Base-by-base conservation (phyloP, 495 filamentous ascomycete species). In the Aspergillus biplanus region DNA sequence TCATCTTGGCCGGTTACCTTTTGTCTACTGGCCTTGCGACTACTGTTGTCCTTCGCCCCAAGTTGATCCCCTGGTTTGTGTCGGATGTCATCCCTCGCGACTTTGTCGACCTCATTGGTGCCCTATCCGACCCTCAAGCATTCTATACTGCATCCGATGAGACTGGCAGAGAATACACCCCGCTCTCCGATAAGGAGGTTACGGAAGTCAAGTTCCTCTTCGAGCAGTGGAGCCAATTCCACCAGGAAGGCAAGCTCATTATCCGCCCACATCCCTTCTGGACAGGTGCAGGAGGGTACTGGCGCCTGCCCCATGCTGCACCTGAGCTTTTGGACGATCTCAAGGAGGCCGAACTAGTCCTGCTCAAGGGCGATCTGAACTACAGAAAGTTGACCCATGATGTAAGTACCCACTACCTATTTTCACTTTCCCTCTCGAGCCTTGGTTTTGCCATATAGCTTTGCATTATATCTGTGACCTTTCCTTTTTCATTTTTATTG, bases 281-380 rank as follows among this genome's bases (percentile, higher is more conserved):
- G 95, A 98, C 96, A 1, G 82, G 87, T 33, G 86, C 86, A 0
- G 90, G 90, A 0, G 88, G 89, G 59, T 99, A 87, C 76, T 97
- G 95, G 94, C 84, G 93, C 44, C 72, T 99, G 53, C 92, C 93
- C 0, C 75, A 80, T 6, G 78, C 80, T 35, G 91, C 85, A 1
- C 81, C 85, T n/a, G 79, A 82, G 15, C 75, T 98, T 35, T 85
- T 86, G 56, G 84, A 90, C 6, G 93, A 97, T 67, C 75, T 98
- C n/a, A 86, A 92, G 77, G 77, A 86, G 63, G 89, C 87, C 63
- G 92, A 97, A 72, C 79, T 98, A n/a, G 92, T 97, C 1, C 85
- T 98, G 27, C 97, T 97, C 80, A 99, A 99, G 80, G 95, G 95
- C 7, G 95, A 99, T 77, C 71, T 98, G 67, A 98, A 99, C 69